Percentiles rank a stretch among this genome's conserved stretches.
phyloP scores from a whole-genome alignment of 306 rosid species.

The Sesbania bispinosa region DNA sequence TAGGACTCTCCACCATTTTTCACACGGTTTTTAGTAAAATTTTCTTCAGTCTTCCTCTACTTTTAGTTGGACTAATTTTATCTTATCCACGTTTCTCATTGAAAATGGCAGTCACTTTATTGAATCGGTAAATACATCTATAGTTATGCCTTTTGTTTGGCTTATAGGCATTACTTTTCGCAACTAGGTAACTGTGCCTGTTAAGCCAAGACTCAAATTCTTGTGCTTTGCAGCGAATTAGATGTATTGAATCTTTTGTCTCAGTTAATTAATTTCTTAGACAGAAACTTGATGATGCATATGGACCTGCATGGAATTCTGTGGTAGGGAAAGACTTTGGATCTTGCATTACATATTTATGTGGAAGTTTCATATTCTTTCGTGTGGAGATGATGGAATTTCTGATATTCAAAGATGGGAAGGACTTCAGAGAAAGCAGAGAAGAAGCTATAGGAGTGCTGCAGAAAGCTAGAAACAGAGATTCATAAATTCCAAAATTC shows the following conservation, averaged over 20 bases:
- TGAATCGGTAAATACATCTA: not conserved
- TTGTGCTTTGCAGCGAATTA: not conserved
- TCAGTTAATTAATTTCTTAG: not conserved
- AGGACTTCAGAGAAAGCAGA: conserved; percentile 42
- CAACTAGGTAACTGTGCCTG: not conserved
- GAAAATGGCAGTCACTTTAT: not conserved
- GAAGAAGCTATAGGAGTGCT: conserved; percentile 52
- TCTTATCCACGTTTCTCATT: too few relatives aligned
- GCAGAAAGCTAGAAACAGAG: conserved; percentile 17
- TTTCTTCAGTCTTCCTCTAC: not conserved
- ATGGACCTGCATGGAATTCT: conserved; percentile 69
- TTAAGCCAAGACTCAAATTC: not conserved
- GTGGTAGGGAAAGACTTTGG: conserved; percentile 76
- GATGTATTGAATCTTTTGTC: not conserved
- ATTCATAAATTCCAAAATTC: conserved; percentile 17
- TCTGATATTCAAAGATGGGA: conserved; percentile 68
- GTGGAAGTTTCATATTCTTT: conserved; percentile 63
- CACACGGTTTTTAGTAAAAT: not conserved
- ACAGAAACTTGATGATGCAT: conserved; percentile 60
- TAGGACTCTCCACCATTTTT: too few relatives aligned
- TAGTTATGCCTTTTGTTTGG: not conserved
- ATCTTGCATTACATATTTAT: conserved; percentile 58
- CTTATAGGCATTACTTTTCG: not conserved
- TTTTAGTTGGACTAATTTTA: not conserved
- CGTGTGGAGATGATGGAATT: conserved; percentile 66